Base-by-base conservation (phyloP, 2,329 filamentous ascomycete species). In the Ophiostoma triangulosporum region DNA sequence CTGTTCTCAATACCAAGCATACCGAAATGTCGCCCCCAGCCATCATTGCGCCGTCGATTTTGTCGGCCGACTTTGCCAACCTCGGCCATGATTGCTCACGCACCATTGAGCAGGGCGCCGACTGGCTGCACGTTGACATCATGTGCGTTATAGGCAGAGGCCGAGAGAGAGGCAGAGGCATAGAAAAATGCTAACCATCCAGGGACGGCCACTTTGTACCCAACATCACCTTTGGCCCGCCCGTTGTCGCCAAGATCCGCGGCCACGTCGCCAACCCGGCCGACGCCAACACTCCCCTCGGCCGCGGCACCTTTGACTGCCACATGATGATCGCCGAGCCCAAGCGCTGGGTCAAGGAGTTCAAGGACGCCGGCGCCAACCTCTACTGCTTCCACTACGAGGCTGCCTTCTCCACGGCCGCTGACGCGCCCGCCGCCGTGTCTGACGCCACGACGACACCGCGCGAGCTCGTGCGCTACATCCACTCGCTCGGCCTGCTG, bases 311-410 rank as follows among this genome's bases (percentile, higher is more conserved):
- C 14, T 98, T 98, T 67, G 93, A 98, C 70, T 98, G 93, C 77
- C 93, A 98, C 71, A 97, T 98, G 93, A 98, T 98, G 93, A 95
- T 98, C 66, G 83, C 88, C 63, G 91, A 98, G 90, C 93, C 93
- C 61, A 94, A 97, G 76, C 90, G 89, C 76, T 98, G 93, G 93
- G 90, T 96, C 63, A 87, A 86, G 65, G 88, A 95, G 58, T 97
- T 98, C 74, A 82, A 93, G 68, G 83, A 86, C 52, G 93, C 89
- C 56, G 93, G 93, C 52, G 96, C 90, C 70, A 89, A 98, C 69
- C 77, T 98, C n/a, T 98, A 98, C 75, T 97, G 93, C 76, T 98
- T 98, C 76, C 93, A 98, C 75, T 97, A 97, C 70, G 93, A 98
- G 72, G 93, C 93, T 26, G 93, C 93, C 59, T 78, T 93, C 60